Evolutionary conservation across 495 filamentous ascomycete genomes (phyloP).

Genomic region (Aspergillus egyptiacus): DNA sequence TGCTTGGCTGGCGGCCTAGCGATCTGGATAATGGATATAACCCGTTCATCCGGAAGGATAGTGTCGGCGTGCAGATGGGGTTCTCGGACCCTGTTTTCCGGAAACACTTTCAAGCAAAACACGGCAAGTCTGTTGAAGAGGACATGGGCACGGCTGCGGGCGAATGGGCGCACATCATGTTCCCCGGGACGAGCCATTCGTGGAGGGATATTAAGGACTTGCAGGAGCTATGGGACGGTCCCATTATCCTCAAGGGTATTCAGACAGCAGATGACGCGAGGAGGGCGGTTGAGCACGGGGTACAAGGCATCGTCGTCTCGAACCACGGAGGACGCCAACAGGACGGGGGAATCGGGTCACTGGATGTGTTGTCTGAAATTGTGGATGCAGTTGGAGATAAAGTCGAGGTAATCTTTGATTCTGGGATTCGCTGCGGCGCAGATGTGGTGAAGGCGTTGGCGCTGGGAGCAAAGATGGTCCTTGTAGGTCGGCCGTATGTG

Average conservation of each 20-base stretch:
- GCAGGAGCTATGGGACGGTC: constrained; percentile 48
- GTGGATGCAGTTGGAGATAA: not conserved
- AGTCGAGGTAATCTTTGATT: constrained; percentile 6
- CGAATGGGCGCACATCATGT: constrained; percentile 42
- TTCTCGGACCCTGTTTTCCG: constrained; percentile 52
- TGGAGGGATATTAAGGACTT: constrained; percentile 46
- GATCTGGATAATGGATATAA: constrained; percentile 52
- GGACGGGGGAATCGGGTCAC: not conserved
- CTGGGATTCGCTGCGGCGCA: constrained; percentile 6
- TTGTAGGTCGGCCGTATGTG: not conserved
- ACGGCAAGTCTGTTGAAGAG: constrained; percentile 37
- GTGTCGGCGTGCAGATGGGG: constrained; percentile 44
- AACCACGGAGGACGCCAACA: constrained; percentile 12
- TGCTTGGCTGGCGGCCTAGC: constrained; percentile 51
- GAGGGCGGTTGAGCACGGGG: constrained; percentile 23
- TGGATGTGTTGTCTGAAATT: not conserved
- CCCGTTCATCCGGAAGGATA: constrained; percentile 39
- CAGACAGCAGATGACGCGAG: constrained; percentile 88
- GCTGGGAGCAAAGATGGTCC: not conserved
- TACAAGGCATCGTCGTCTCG: not conserved
- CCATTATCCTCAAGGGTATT: constrained; percentile 83
- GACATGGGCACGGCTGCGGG: constrained; percentile 24
- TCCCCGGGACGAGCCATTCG: constrained; percentile 38
- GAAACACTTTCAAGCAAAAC: constrained; percentile 31
- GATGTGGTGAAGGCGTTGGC: constrained; percentile 13